These are phyloP conservation scores for Acanthochlamys bracteata DNA, from an alignment of 106 monocot species.

Conservation along the genomic window DNA sequence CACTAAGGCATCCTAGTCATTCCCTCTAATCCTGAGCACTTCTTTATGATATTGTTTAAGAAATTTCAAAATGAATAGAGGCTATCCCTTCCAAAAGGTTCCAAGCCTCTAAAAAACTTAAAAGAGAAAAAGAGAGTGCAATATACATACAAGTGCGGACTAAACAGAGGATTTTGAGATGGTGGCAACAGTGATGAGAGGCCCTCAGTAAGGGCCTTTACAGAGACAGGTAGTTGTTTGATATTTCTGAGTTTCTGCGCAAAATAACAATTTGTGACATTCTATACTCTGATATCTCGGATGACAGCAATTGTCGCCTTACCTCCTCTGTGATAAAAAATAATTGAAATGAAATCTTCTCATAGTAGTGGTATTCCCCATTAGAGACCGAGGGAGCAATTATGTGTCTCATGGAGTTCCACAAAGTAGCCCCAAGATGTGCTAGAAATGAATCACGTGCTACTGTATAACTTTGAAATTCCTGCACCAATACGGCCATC, in stretches of 20 bases:
- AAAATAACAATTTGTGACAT: constrained; percentile 8
- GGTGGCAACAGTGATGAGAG: constrained; percentile 61
- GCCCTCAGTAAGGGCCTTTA: constrained; percentile 52
- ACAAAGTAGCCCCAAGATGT: constrained; percentile 81
- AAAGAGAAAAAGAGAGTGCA: background rate
- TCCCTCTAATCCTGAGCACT: no score
- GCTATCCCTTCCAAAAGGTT: no score
- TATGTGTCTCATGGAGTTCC: constrained; percentile 85
- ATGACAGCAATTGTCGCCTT: no score
- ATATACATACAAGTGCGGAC: constrained; percentile 52
- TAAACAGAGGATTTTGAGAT: constrained; percentile 72
- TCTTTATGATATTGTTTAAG: no score
- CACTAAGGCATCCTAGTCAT: no score
- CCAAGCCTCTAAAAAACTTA: background rate
- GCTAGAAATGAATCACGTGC: constrained; percentile 95
- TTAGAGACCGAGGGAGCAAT: constrained; percentile 89
- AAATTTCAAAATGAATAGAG: no score
- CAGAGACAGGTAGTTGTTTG: constrained; percentile 59
- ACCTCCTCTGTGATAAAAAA: constrained; percentile 96
- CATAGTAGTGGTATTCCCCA: constrained; percentile 79
- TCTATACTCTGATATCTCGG: no score
- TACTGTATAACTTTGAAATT: constrained; percentile 77
- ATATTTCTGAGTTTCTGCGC: constrained; percentile 71
- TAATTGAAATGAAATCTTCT: constrained; percentile 92
- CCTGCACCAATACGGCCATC: constrained; percentile 22